Percentiles rank a stretch among this genome's conserved stretches.
These are phyloP conservation scores for Podospora tetraspora DNA, from an alignment of 495 filamentous ascomycete species.

Conservation along the genomic window DNA sequence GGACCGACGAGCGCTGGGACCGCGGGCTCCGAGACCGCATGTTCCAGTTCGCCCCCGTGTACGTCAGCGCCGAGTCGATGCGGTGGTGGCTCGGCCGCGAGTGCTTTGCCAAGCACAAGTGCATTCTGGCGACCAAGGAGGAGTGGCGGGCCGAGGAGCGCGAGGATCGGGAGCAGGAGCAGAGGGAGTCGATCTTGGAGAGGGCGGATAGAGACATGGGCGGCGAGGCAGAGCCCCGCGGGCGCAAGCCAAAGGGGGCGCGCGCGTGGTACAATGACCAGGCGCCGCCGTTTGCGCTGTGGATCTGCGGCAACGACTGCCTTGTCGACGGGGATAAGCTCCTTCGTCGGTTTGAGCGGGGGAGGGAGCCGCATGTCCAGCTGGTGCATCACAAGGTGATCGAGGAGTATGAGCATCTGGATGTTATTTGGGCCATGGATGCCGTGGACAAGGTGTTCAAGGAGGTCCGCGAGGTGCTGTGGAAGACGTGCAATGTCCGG, in stretches of 20 bases:
- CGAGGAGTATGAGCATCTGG: constrained; percentile 88
- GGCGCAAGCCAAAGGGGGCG: constrained; percentile 33
- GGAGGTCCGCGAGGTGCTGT: constrained; percentile 78
- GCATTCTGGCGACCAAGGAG: constrained; percentile 76
- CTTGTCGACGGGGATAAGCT: constrained; percentile 79
- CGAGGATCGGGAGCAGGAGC: constrained; percentile 46
- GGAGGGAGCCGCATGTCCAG: constrained; percentile 73
- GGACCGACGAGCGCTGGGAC: constrained; percentile 86
- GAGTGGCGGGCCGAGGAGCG: constrained; percentile 58
- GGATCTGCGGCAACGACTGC: constrained; percentile 76
- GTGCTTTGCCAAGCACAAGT: constrained; percentile 86
- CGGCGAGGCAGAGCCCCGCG: constrained; percentile 14
- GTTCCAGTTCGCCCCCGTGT: constrained; percentile 90
- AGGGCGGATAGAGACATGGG: constrained; percentile 18
- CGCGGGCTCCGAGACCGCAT: constrained; percentile 70
- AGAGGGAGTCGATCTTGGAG: constrained; percentile 10
- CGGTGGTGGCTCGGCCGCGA: constrained; percentile 93
- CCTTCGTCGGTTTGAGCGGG: constrained; percentile 66
- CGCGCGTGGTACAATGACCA: constrained; percentile 77
- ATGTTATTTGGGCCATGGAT: constrained; percentile 96
- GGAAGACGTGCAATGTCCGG: constrained; percentile 60
- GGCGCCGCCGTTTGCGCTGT: constrained; percentile 81
- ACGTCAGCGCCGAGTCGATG: constrained; percentile 86
- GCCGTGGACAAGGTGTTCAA: constrained; percentile 74
- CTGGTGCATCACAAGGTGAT: constrained; percentile 81